phyloP scores from a whole-genome alignment of 257 asterid species.

The Cynanchum wilfordii region DNA sequence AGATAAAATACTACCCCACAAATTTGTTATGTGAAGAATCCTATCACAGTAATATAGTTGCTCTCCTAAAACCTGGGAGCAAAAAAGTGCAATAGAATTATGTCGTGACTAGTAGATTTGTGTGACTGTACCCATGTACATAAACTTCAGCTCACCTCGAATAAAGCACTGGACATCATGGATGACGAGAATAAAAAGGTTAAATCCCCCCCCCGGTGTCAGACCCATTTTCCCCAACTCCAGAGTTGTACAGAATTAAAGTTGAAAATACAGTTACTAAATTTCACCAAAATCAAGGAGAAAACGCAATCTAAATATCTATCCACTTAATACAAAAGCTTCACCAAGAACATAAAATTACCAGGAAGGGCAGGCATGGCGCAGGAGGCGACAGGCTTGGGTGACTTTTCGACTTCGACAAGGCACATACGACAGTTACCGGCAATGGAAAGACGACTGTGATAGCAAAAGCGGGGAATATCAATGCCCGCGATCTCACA shows the following conservation, averaged over 20 bases:
- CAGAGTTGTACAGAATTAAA: background rate
- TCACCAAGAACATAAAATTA: slow-evolving; percentile 7
- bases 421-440: slow-evolving; percentile 98
- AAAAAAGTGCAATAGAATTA: background rate
- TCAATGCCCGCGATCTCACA: slow-evolving; percentile 90
- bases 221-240: background rate
- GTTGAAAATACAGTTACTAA: background rate
- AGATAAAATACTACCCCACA: background rate
- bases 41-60: background rate
- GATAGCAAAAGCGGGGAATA: slow-evolving; percentile 85
- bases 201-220: background rate
- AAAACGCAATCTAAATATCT: slow-evolving; percentile 2
- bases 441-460: slow-evolving; percentile 77
- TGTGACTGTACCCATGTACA: background rate
- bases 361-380: slow-evolving; percentile 99
- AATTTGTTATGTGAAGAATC: background rate
- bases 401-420: slow-evolving; percentile 94
- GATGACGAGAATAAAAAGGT: background rate
- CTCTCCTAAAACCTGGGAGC: background rate
- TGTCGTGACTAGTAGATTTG: background rate
- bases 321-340: background rate
- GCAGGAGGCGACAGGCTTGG: slow-evolving; percentile 94
- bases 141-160: slow-evolving; percentile 4
- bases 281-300: background rate
- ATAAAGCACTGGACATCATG: background rate